Percentiles rank a stretch among this genome's conserved stretches.
Conservation (phyloP, 352 stramenopile species). For the Globisporangium barbulae region DNA sequence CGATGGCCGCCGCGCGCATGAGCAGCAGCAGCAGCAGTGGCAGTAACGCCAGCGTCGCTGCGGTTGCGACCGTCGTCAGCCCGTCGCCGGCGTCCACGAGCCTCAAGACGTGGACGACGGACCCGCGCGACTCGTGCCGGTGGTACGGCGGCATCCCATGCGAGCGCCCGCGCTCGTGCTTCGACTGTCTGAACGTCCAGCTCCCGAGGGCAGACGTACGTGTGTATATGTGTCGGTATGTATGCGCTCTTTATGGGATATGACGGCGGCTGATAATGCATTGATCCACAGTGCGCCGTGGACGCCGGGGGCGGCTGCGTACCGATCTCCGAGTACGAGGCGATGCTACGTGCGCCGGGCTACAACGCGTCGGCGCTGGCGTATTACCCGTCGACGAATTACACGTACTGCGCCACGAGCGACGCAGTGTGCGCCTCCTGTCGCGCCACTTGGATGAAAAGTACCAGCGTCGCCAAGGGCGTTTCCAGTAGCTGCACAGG, state of each 20-base stretch:
- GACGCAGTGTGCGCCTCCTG: slow-evolving; percentile 29
- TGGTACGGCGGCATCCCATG: slow-evolving; percentile 22
- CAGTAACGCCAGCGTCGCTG: background rate
- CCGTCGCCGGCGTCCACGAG: background rate
- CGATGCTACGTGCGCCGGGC: slow-evolving; percentile 17
- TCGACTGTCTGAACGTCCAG: slow-evolving; percentile 33
- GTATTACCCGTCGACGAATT: slow-evolving; percentile 32
- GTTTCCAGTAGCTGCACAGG: slow-evolving; percentile 29
- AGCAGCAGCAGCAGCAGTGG: background rate
- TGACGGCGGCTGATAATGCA: background rate
- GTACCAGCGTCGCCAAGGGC: slow-evolving; percentile 19
- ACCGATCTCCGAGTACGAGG: slow-evolving; percentile 27
- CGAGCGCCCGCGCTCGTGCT: slow-evolving; percentile 23
- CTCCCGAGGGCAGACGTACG: slow-evolving; percentile 27
- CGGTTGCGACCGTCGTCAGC: background rate
- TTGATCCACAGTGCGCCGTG: slow-evolving; percentile 24
- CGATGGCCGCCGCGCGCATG: background rate
- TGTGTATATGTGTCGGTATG: background rate
- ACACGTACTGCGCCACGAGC: slow-evolving; percentile 31
- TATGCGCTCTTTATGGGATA: background rate
- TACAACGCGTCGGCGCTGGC: slow-evolving; percentile 30
- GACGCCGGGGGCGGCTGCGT: slow-evolving; percentile 31
- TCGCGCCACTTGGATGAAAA: slow-evolving; percentile 16
- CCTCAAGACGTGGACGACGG: slow-evolving; percentile 6
- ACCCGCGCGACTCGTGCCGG: slow-evolving; percentile 20